Conservation (phyloP, 176 grass and related monocot species). For the Aegilops speltoides region DNA sequence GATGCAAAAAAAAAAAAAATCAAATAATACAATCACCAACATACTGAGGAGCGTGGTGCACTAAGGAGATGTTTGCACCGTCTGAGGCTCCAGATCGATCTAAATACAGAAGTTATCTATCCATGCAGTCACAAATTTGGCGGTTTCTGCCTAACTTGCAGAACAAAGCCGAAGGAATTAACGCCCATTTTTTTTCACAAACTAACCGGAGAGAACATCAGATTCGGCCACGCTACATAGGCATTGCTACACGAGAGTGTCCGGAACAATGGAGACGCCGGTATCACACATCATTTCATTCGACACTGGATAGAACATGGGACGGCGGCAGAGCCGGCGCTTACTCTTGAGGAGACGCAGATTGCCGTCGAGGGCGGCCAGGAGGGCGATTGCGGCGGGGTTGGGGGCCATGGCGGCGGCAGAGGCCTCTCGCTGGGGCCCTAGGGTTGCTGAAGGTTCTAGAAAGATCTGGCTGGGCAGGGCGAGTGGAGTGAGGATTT, state of each 20-base stretch:
- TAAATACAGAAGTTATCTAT: neutral
- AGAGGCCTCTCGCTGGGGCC: neutral
- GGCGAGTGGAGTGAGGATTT: neutral
- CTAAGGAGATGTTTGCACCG: neutral
- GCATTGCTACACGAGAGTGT: neutral
- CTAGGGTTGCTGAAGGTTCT: neutral
- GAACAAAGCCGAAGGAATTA: neutral
- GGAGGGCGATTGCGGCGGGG: neutral
- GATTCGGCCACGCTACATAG: neutral
- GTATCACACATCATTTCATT: neutral
- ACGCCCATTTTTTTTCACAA: neutral
- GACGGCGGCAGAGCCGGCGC: neutral
- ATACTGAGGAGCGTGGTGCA: neutral
- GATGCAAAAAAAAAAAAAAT: neutral
- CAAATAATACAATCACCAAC: neutral
- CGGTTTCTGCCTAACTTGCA: neutral
- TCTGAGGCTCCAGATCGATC: neutral
- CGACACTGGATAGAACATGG: neutral
- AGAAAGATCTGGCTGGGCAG: constrained; percentile 5
- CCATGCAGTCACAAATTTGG: neutral
- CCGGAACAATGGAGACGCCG: neutral
- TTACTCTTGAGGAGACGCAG: constrained; percentile 20
- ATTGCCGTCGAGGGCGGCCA: constrained; percentile 24
- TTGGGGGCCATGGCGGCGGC: constrained; percentile 7
- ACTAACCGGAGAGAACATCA: neutral